Conservation (phyloP, 495 filamentous ascomycete genomes). For the Hypomontagnella submonticulosa region DNA sequence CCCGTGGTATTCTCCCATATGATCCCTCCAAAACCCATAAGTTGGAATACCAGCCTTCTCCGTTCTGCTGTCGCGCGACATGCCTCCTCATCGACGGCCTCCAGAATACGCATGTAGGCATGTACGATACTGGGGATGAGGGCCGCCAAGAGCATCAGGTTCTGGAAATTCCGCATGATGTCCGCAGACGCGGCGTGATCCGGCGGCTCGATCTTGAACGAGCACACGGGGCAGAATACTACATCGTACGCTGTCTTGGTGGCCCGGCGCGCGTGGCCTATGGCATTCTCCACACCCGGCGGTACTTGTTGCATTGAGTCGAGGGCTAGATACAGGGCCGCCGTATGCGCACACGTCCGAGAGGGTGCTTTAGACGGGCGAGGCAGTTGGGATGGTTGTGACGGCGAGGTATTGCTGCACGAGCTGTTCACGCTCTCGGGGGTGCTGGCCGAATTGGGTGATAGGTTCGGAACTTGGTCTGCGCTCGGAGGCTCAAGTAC, state of each 20-base stretch:
- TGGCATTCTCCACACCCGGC: slow-evolving; percentile 52
- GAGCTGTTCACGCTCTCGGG: slow-evolving; percentile 35
- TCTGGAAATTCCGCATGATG: slow-evolving; percentile 62
- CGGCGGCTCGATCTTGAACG: slow-evolving; percentile 54
- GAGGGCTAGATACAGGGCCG: slow-evolving; percentile 57
- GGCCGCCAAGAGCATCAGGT: slow-evolving; percentile 73
- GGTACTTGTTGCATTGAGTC: slow-evolving; percentile 59
- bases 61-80: slow-evolving; percentile 50
- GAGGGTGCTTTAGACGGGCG: slow-evolving; percentile 1
- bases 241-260: slow-evolving; percentile 65
- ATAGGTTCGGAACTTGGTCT: slow-evolving; percentile 39
- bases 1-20: slow-evolving; percentile 48
- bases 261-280: slow-evolving; percentile 68
- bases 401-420: background rate
- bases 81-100: slow-evolving; percentile 58
- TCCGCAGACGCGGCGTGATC: background rate
- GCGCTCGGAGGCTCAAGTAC: slow-evolving; percentile 11
- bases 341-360: slow-evolving; percentile 51
- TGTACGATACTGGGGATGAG: slow-evolving; percentile 71
- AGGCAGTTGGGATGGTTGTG: background rate
- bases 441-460: slow-evolving; percentile 42
- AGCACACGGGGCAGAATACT: slow-evolving; percentile 70
- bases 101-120: slow-evolving; percentile 62
- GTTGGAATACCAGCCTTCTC: slow-evolving; percentile 55
- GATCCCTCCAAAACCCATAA: slow-evolving; percentile 59